These are phyloP conservation scores for Ophiostoma sp. DNA, from an alignment of 2,329 filamentous ascomycete species.

Conservation along the genomic window DNA sequence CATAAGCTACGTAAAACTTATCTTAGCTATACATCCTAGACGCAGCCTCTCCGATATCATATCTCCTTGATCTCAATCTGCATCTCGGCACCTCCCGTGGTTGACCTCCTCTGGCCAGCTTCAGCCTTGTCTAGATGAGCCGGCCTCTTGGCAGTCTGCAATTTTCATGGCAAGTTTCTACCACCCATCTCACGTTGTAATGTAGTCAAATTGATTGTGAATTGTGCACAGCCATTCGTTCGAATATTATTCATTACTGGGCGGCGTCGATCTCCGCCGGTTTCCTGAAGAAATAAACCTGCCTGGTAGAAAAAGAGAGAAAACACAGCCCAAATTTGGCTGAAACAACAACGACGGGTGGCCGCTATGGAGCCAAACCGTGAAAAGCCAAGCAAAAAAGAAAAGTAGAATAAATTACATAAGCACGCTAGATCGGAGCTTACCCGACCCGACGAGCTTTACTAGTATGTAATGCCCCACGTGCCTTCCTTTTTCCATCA, in stretches of 20 bases:
- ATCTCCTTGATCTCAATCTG: background rate
- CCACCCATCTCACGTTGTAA: background rate
- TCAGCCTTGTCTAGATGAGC: background rate
- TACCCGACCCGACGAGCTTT: background rate
- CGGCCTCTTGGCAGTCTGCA: background rate
- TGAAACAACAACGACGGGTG: background rate
- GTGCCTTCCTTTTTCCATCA: background rate
- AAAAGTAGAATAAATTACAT: background rate
- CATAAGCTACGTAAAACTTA: no score
- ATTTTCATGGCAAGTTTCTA: background rate
- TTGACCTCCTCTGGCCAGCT: background rate
- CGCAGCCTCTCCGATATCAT: background rate
- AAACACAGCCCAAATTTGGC: background rate
- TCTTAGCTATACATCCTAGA: no score
- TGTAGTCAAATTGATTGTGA: background rate
- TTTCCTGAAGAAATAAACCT: background rate
- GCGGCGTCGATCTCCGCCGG: background rate
- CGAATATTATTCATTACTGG: background rate
- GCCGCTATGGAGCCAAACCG: background rate
- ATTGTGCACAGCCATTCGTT: background rate
- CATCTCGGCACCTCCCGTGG: constrained; percentile 1
- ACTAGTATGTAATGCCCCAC: background rate
- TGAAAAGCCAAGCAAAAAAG: background rate
- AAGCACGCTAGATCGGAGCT: background rate
- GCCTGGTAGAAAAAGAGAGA: background rate